Percentiles rank a stretch among this genome's conserved stretches.
These are phyloP conservation scores for Clonostachys chloroleuca DNA, from an alignment of 2,329 filamentous ascomycete genomes.

Conservation along the genomic window DNA sequence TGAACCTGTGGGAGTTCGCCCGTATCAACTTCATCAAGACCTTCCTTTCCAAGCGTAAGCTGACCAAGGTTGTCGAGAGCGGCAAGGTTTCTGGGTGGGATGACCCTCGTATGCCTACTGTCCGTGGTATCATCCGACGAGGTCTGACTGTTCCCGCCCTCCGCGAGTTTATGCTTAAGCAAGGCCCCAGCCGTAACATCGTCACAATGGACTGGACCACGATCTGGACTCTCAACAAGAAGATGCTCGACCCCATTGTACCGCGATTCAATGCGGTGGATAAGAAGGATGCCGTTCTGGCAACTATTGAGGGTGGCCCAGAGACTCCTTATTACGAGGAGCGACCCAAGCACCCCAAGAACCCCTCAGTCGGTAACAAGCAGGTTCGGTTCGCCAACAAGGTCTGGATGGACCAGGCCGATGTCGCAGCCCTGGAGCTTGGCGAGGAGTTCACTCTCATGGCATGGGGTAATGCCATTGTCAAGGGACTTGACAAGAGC, in stretches of 20 bases:
- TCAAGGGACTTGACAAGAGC: conserved; percentile 52
- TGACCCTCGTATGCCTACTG: conserved; percentile 81
- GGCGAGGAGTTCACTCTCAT: conserved; percentile 94
- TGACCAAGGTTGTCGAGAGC: conserved; percentile 75
- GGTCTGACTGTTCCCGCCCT: conserved; percentile 77
- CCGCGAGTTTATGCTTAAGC: conserved; percentile 79
- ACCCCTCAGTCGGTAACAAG: conserved; percentile 78
- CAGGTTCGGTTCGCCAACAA: conserved; percentile 74
- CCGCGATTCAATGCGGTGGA: conserved; percentile 71
- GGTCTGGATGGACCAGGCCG: conserved; percentile 80
- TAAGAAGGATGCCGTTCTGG: conserved; percentile 66
- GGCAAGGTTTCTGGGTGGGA: conserved; percentile 81
- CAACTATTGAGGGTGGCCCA: conserved; percentile 64
- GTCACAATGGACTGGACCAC: conserved; percentile 79
- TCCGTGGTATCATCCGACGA: conserved; percentile 72
- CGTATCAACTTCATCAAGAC: conserved; percentile 82
- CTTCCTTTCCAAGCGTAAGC: conserved; percentile 80
- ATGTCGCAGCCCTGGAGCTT: conserved; percentile 74
- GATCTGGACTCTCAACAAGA: conserved; percentile 74
- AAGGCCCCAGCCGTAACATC: conserved; percentile 79
- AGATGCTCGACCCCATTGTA: conserved; percentile 74
- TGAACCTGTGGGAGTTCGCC: conserved; percentile 83
- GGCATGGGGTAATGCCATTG: conserved; percentile 91
- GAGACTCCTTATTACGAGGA: conserved; percentile 67
- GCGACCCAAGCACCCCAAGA: conserved; percentile 87